Evolutionary conservation across 108 stramenopile species (phyloP).

Genomic region (Skeletonema grethae): DNA sequence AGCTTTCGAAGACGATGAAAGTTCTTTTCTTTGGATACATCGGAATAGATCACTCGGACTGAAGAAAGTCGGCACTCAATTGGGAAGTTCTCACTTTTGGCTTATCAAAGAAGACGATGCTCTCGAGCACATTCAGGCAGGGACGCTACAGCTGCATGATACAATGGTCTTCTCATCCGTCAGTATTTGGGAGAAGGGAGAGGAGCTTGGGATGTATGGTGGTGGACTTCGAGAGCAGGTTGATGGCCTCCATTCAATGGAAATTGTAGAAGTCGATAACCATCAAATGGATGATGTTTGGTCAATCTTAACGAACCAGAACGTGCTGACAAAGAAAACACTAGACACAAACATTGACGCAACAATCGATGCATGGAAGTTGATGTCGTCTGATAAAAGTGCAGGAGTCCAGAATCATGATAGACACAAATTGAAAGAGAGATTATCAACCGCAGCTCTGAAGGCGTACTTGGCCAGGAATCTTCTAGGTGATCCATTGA

Average conservation of each 20-base stretch:
- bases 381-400: not conserved
- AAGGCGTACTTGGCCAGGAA: conserved; percentile 31
- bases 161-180: conserved; percentile 36
- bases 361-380: conserved; percentile 27
- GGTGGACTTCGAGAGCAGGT: conserved; percentile 43
- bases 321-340: conserved; percentile 19
- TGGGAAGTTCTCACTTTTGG: conserved; percentile 27
- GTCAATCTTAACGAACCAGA: conserved; percentile 28
- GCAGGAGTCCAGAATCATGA: not conserved
- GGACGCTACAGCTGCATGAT: conserved; percentile 19
- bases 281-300: conserved; percentile 11
- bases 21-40: conserved; percentile 45
- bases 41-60: conserved; percentile 15
- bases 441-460: conserved; percentile 23
- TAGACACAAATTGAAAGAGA: not conserved
- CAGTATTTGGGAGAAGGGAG: conserved; percentile 44
- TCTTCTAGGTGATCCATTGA: conserved; percentile 28
- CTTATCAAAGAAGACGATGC: conserved; percentile 37
- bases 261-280: conserved; percentile 11
- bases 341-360: conserved; percentile 28
- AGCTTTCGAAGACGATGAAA: conserved; percentile 13
- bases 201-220: conserved; percentile 19
- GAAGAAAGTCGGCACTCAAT: conserved; percentile 4
- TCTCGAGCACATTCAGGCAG: conserved; percentile 23
- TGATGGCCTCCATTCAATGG: conserved; percentile 26